phyloP scores from a whole-genome alignment of 352 stramenopile genomes.

The Pilasporangium apinafurcum region DNA sequence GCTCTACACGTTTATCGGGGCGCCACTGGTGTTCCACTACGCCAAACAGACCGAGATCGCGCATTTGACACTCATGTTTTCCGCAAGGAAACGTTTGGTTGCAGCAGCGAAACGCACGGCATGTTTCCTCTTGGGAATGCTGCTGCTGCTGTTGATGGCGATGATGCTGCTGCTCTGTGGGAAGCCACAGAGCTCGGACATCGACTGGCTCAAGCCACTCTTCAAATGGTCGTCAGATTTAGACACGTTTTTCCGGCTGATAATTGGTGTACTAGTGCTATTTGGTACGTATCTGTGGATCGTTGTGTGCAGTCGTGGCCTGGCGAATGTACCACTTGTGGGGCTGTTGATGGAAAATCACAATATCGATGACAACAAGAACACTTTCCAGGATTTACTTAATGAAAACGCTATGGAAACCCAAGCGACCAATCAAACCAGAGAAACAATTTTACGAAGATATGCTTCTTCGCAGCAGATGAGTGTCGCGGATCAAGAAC shows the following conservation, averaged over 20 bases:
- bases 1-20: conserved; percentile 61
- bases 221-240: conserved; percentile 72
- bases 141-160: conserved; percentile 55
- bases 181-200: conserved; percentile 65
- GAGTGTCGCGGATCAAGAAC: conserved; percentile 63
- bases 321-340: conserved; percentile 69
- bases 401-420: conserved; percentile 71
- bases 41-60: conserved; percentile 79
- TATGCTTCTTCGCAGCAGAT: conserved; percentile 60
- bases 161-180: conserved; percentile 70
- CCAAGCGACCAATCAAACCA: conserved; percentile 56
- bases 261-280: conserved; percentile 69
- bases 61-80: conserved; percentile 71
- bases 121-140: conserved; percentile 69
- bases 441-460: conserved; percentile 60
- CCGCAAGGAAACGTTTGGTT: conserved; percentile 36
- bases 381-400: conserved; percentile 68
- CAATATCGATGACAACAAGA: conserved; percentile 53
- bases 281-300: conserved; percentile 78
- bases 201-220: conserved; percentile 81
- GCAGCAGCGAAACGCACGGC: conserved; percentile 62
- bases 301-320: conserved; percentile 54
- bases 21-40: conserved; percentile 78
- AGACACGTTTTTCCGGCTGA: conserved; percentile 58
- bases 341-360: conserved; percentile 78